Percentiles rank a stretch among this genome's conserved stretches.
phyloP scores from a whole-genome alignment of 2,329 filamentous ascomycete genomes.

The Fusarium musae region DNA sequence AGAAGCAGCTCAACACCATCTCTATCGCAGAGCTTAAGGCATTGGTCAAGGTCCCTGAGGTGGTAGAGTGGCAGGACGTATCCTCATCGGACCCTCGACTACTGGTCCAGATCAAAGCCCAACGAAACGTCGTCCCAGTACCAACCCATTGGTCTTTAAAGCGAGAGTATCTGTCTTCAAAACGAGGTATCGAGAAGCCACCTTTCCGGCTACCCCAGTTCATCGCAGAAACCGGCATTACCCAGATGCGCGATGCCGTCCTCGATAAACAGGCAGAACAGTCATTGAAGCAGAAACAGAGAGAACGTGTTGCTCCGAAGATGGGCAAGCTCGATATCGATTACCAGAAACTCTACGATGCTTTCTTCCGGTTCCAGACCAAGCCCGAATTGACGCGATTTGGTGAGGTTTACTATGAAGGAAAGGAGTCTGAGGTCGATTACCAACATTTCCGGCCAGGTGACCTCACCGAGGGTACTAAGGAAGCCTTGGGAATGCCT shows the following conservation, averaged over 20 bases:
- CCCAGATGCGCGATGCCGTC: constrained; percentile 97
- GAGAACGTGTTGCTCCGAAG: constrained; percentile 92
- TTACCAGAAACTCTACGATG: constrained; percentile 97
- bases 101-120: constrained; percentile 93
- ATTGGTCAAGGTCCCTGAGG: constrained; percentile 87
- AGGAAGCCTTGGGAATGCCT: constrained; percentile 93
- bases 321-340: constrained; percentile 98
- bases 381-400: constrained; percentile 95
- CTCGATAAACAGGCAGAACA: constrained; percentile 95
- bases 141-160: constrained; percentile 96
- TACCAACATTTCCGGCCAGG: constrained; percentile 89
- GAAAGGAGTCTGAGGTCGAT: constrained; percentile 97
- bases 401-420: constrained; percentile 99
- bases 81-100: constrained; percentile 89
- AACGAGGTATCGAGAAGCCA: constrained; percentile 95
- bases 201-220: constrained; percentile 94
- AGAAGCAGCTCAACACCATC: constrained; percentile 89
- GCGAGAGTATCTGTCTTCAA: constrained; percentile 95
- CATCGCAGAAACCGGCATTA: constrained; percentile 96
- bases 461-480: constrained; percentile 87
- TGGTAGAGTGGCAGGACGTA: constrained; percentile 97
- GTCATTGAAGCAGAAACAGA: constrained; percentile 92
- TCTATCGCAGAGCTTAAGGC: constrained; percentile 97
- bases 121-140: constrained; percentile 95
- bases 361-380: constrained; percentile 97